Evolutionary conservation across 495 filamentous ascomycete species (phyloP).

Genomic region (Penicillium bialowiezense): DNA sequence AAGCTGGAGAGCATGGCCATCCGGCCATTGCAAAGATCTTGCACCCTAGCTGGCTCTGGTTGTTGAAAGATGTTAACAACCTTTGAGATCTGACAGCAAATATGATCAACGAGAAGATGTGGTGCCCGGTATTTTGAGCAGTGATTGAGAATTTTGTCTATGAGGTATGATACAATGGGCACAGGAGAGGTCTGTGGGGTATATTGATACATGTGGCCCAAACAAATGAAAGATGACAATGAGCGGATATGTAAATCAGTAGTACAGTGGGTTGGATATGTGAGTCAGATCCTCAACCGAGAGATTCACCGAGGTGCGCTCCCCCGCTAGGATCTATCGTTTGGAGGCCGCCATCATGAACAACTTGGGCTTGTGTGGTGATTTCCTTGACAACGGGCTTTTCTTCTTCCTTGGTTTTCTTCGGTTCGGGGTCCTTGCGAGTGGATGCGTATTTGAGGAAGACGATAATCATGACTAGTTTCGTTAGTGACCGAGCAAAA

Average conservation of each 20-base stretch:
- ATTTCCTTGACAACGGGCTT: constrained; percentile 29
- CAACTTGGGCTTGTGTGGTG: constrained; percentile 20
- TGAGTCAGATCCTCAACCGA: constrained; percentile 26
- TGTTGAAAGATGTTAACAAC: too few species aligned
- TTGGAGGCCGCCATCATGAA: constrained; percentile 16
- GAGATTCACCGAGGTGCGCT: constrained; percentile 35
- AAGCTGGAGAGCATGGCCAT: too few species aligned
- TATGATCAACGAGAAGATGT: too few species aligned
- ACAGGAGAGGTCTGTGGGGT: neutral
- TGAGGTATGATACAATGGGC: constrained; percentile 1
- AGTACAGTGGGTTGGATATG: neutral
- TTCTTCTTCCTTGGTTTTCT: constrained; percentile 35
- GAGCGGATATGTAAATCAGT: neutral
- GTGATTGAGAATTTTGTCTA: neutral
- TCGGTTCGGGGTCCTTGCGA: constrained; percentile 28
- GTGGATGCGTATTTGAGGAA: constrained; percentile 46
- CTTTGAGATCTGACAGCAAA: too few species aligned
- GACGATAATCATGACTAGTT: constrained; percentile 44
- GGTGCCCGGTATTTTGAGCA: too few species aligned
- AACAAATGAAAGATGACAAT: constrained; percentile 1
- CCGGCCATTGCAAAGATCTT: too few species aligned
- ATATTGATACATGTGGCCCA: neutral
- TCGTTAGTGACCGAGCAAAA: constrained; percentile 18
- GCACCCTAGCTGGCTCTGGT: too few species aligned
- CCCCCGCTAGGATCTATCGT: constrained; percentile 9